Evolutionary conservation across 768 basidiomycete genomes (phyloP).

Genomic region (Coprinopsis strossmayeri): DNA sequence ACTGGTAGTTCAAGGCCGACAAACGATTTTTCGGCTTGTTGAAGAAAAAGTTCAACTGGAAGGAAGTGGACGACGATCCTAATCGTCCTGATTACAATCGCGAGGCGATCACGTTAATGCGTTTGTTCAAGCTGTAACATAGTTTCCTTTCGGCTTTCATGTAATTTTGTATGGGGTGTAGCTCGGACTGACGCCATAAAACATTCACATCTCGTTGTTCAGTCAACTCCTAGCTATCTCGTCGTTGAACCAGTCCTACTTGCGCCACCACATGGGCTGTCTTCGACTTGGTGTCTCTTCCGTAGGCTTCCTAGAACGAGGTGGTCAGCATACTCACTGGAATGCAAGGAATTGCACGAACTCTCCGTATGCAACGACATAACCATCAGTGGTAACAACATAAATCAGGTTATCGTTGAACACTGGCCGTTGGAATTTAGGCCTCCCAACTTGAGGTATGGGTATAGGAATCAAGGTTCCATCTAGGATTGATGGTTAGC

Average conservation of each 20-base stretch:
- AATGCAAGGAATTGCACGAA: not conserved
- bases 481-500: not conserved
- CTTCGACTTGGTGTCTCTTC: not conserved
- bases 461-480: conserved; percentile 1
- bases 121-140: conserved; percentile 29
- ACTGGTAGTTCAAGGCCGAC: conserved; percentile 54
- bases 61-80: conserved; percentile 64
- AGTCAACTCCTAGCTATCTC: too few relatives aligned
- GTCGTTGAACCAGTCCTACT: not conserved
- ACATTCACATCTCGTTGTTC: too few relatives aligned
- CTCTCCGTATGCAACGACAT: conserved; percentile 4
- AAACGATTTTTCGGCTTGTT: conserved; percentile 79
- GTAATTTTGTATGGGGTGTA: not conserved
- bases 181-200: too few relatives aligned
- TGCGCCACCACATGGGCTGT: not conserved
- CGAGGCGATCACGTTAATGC: conserved; percentile 64
- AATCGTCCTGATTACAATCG: conserved; percentile 46
- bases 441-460: not conserved
- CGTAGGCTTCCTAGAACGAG: not conserved
- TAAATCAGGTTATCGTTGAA: not conserved
- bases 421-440: conserved; percentile 3
- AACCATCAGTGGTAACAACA: conserved; percentile 1
- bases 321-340: not conserved
- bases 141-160: conserved; percentile 3
- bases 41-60: conserved; percentile 73